Evolutionary conservation across 1,284 basidiomycete genomes (phyloP), one percentile per base, ranked within the genome.

Genomic region (Moesziomyces globuligerus): DNA sequence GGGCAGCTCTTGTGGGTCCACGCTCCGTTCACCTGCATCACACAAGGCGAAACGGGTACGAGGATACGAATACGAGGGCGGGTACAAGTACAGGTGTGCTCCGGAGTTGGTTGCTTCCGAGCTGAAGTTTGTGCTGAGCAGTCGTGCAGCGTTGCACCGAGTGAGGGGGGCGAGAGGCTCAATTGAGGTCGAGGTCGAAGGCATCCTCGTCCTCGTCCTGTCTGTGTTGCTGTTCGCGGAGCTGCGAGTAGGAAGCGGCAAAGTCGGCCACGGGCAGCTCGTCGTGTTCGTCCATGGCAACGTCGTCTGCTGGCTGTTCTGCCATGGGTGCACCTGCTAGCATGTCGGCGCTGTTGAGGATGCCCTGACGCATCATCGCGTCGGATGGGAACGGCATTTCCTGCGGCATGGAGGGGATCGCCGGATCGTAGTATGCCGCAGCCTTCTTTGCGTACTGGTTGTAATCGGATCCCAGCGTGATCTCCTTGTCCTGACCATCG

Each of bases 101-200:
- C n/a, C n/a, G n/a, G n/a, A n/a, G n/a, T n/a, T n/a, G n/a, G n/a
- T n/a, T n/a, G n/a, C n/a, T n/a, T n/a, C n/a, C n/a, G n/a, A n/a
- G n/a, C n/a, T n/a, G n/a, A n/a, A n/a, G n/a, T n/a, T n/a, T n/a
- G n/a, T n/a, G n/a, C n/a, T n/a, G n/a, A n/a, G n/a, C n/a, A n/a
- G n/a, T n/a, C n/a, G n/a, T n/a, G n/a, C n/a, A n/a, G n/a, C n/a
- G n/a, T n/a, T n/a, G n/a, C n/a, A n/a, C n/a, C n/a, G n/a, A n/a
- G n/a, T n/a, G 43, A 45, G 26, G 21, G 39, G n/a, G 24, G n/a
- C 13, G 13, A n/a, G 18, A 25, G 23, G 13, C 23, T 65, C 43
- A 77, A 26, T 77, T 77, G 41, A 77, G 68, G 36, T 77, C 75
- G 28, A 77, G 50, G 50, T 77, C 75, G 41, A 77, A 75, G 2